These are phyloP conservation scores for Jackrogersella minutella DNA, from an alignment of 495 filamentous ascomycete genomes.

Conservation along the genomic window DNA sequence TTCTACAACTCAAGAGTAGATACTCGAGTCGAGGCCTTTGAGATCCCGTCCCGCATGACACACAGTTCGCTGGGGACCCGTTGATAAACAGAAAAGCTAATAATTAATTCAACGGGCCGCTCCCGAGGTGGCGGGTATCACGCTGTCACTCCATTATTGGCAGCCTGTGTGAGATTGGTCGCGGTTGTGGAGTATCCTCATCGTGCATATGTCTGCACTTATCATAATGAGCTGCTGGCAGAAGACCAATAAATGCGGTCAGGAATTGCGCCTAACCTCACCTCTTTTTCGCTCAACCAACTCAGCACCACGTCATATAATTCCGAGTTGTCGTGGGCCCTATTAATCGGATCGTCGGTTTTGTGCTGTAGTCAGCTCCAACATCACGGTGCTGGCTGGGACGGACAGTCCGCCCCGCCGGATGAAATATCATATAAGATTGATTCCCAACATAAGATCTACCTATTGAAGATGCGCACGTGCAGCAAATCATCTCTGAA, in stretches of 20 bases:
- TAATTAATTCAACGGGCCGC: conserved; percentile 2
- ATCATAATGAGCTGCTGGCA: neutral
- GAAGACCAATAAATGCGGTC: conserved; percentile 7
- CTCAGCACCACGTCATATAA: conserved; percentile 21
- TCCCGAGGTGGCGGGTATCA: neutral
- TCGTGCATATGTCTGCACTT: conserved; percentile 11
- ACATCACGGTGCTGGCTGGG: conserved; percentile 4
- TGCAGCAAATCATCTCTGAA: neutral
- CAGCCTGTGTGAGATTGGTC: neutral
- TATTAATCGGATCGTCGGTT: conserved; percentile 6
- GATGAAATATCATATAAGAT: conserved; percentile 2
- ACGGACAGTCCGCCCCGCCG: neutral
- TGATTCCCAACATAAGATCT: conserved; percentile 1
- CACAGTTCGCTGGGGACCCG: neutral
- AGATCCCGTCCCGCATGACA: neutral
- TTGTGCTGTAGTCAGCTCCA: conserved; percentile 16
- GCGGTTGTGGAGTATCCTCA: conserved; percentile 12
- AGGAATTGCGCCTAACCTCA: conserved; percentile 4
- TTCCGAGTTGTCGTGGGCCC: conserved; percentile 14
- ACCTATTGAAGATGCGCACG: conserved; percentile 5
- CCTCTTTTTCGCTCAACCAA: conserved; percentile 12
- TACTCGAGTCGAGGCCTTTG: neutral
- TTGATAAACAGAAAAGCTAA: conserved; percentile 1
- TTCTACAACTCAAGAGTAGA: conserved; percentile 9
- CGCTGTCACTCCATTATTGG: neutral